These are phyloP conservation scores for Geotrichum candidum DNA, from an alignment of 1,139 yeast species.

Conservation along the genomic window DNA sequence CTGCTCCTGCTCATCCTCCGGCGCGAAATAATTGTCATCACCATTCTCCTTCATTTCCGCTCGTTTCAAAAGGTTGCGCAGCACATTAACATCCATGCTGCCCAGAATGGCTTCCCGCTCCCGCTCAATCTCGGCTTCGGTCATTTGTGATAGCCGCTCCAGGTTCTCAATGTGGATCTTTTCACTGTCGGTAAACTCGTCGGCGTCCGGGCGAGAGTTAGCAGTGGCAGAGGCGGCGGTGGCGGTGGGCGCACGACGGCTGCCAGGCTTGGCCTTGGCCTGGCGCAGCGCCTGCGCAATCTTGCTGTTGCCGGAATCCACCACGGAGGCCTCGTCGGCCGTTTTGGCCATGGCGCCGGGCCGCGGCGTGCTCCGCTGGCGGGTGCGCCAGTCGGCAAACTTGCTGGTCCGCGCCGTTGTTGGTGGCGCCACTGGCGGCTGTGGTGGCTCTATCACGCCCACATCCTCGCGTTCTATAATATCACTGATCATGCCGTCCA, in stretches of 20 bases:
- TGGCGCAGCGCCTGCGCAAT: constrained; percentile 10
- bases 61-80: constrained; percentile 46
- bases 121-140: constrained; percentile 54
- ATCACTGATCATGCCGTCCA: constrained; percentile 66
- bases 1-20: neutral
- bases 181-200: constrained; percentile 53
- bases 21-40: constrained; percentile 37
- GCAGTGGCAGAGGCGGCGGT: neutral
- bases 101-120: constrained; percentile 65
- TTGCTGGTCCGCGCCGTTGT: constrained; percentile 32
- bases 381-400: constrained; percentile 20
- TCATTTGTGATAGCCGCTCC: constrained; percentile 56
- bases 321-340: neutral
- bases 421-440: constrained; percentile 19
- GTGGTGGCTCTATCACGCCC: constrained; percentile 37
- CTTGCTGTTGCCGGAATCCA: neutral
- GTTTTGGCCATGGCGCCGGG: neutral
- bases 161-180: constrained; percentile 73
- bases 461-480: constrained; percentile 60
- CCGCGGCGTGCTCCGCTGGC: constrained; percentile 6
- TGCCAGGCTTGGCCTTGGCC: neutral
- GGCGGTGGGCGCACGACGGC: too few species aligned
- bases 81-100: constrained; percentile 61
- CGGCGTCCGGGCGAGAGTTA: constrained; percentile 37
- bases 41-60: constrained; percentile 27